Percentiles rank a stretch among this genome's conserved stretches.
phyloP scores from a whole-genome alignment of 75 land plant genomes.

The Pinus albicaulis region DNA sequence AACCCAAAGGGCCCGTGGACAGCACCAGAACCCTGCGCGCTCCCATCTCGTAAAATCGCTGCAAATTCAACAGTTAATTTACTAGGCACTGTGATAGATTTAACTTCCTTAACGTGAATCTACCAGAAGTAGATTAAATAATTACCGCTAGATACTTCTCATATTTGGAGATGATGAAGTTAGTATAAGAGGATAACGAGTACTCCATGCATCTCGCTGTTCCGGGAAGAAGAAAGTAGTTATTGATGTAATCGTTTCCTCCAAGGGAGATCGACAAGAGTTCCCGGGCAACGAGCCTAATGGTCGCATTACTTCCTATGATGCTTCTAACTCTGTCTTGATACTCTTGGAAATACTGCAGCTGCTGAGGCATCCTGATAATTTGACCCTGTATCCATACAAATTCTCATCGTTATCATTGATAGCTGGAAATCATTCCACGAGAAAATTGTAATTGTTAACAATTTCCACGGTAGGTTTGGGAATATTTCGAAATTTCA shows the following conservation, averaged over 20 bases:
- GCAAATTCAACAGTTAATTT: not conserved
- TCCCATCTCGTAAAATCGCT: slow-evolving; percentile 55
- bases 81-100: too few species aligned
- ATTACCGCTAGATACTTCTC: slow-evolving; percentile 42
- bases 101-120: too few species aligned
- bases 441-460: too few species aligned
- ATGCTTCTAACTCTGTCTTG: slow-evolving; percentile 25
- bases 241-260: slow-evolving; percentile 79
- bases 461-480: too few species aligned
- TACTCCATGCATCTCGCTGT: slow-evolving; percentile 48
- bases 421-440: too few species aligned
- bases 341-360: slow-evolving; percentile 51
- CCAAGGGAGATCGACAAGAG: slow-evolving; percentile 42
- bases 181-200: slow-evolving; percentile 40
- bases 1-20: slow-evolving; percentile 71
- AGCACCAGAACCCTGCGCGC: slow-evolving; percentile 57
- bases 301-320: slow-evolving; percentile 29
- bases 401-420: too few species aligned
- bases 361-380: slow-evolving; percentile 54
- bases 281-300: slow-evolving; percentile 30
- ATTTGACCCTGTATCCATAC: slow-evolving; percentile 36
- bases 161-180: slow-evolving; percentile 29
- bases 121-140: too few species aligned
- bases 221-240: slow-evolving; percentile 60
- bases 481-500: too few species aligned